A percentile compares a stretch with the other conserved stretches of the same genome.
Evolutionary conservation across 345 rosid species (phyloP).

Genomic region (Aethionema arabicum): DNA sequence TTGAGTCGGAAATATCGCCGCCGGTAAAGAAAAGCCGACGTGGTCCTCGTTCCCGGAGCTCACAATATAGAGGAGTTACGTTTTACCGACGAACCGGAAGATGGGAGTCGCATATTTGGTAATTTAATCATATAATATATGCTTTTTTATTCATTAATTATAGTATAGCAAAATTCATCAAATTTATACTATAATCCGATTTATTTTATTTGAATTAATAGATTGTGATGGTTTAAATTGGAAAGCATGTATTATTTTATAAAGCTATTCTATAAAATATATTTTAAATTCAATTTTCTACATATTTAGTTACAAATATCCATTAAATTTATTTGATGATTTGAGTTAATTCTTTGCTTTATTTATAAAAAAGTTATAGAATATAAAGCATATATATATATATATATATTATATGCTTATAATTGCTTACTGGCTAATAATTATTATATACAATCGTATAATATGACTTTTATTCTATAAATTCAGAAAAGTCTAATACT

Average conservation of each 20-base stretch:
- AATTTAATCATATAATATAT: neutral
- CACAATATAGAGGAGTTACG: constrained; percentile 96
- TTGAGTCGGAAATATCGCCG: constrained; percentile 44
- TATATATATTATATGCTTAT: neutral
- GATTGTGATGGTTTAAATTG: no score
- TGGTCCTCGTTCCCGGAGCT: constrained; percentile 95
- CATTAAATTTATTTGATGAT: no score
- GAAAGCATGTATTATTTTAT: no score
- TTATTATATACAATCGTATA: no score
- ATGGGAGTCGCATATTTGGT: constrained; percentile 99
- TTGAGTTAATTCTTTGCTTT: no score
- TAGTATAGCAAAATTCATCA: neutral
- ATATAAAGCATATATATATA: neutral
- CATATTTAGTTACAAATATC: neutral
- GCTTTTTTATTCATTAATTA: constrained; percentile 1
- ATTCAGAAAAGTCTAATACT: no score
- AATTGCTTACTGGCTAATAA: no score
- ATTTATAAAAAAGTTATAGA: no score
- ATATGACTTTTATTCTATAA: no score
- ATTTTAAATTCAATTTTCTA: neutral
- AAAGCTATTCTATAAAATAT: no score
- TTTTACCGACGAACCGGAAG: constrained; percentile 96
- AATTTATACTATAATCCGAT: neutral
- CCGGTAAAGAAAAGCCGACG: constrained; percentile 88
- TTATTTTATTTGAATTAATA: neutral